Evolutionary conservation across 1,284 basidiomycete species (phyloP).

Genomic region (Rhodotorula sp.): DNA sequence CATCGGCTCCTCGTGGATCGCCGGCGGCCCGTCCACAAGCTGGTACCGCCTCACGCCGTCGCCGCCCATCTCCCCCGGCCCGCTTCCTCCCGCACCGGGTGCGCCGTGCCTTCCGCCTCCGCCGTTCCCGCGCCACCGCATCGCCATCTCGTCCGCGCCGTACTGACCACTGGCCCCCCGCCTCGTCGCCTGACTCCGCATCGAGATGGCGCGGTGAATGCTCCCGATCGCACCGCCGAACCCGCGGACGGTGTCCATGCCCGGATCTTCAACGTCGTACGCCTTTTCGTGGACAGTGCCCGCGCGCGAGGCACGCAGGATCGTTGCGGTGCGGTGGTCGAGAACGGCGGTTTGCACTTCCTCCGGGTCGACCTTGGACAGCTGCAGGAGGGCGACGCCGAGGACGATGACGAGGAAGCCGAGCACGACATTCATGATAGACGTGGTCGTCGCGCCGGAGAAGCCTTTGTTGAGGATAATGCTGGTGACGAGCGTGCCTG

Average conservation of each 20-base stretch:
- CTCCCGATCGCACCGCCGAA: conserved; percentile 84
- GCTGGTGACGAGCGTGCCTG: conserved; percentile 29
- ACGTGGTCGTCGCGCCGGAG: conserved; percentile 63
- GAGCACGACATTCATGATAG: conserved; percentile 84
- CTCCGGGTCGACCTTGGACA: conserved; percentile 87
- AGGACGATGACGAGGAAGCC: conserved; percentile 66
- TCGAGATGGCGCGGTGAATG: conserved; percentile 72
- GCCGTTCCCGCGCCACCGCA: conserved; percentile 20
- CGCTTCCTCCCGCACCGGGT: conserved; percentile 34
- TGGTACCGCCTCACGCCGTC: conserved; percentile 68
- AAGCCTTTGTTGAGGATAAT: conserved; percentile 87
- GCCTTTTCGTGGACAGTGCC: conserved; percentile 61
- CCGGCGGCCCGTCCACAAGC: conserved; percentile 64
- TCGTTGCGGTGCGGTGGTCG: conserved; percentile 79
- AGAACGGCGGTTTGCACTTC: conserved; percentile 62
- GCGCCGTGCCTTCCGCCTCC: conserved; percentile 21
- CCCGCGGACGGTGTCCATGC: conserved; percentile 84
- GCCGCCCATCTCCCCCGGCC: conserved; percentile 22
- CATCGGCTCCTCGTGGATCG: conserved; percentile 56
- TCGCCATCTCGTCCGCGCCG: conserved; percentile 14
- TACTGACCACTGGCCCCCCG: neutral
- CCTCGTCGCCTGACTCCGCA: conserved; percentile 23
- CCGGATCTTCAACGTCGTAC: conserved; percentile 68
- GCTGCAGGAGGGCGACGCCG: conserved; percentile 71
- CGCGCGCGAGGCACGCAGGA: conserved; percentile 56